A percentile compares a stretch with the other conserved stretches of the same genome.
These are phyloP conservation scores for Globisporangium okanoganense DNA, from an alignment of 352 stramenopile genomes.

Conservation along the genomic window DNA sequence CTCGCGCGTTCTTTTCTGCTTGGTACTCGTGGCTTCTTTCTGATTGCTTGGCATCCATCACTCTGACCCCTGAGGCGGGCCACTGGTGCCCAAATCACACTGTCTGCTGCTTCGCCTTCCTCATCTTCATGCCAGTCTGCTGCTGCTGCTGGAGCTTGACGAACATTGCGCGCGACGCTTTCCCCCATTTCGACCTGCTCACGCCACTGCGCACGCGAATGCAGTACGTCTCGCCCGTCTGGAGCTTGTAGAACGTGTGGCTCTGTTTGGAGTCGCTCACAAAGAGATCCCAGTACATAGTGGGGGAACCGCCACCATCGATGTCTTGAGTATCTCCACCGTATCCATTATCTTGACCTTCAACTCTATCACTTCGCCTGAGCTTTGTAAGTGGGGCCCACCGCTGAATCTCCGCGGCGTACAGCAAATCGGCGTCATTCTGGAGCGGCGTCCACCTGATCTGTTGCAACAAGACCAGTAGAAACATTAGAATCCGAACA, in stretches of 20 bases:
- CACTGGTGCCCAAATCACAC: too few species aligned
- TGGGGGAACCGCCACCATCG: neutral
- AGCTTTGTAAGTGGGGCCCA: neutral
- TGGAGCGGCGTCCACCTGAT: slow-evolving; percentile 26
- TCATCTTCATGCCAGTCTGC: neutral
- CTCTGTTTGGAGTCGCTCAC: slow-evolving; percentile 18
- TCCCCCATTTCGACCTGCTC: slow-evolving; percentile 18
- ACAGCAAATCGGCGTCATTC: slow-evolving; percentile 23
- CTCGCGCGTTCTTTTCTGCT: too few species aligned
- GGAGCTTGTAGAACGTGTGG: slow-evolving; percentile 29
- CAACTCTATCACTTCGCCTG: neutral
- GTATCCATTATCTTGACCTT: neutral
- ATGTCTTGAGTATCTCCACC: neutral
- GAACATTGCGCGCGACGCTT: slow-evolving; percentile 23
- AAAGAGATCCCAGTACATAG: slow-evolving; percentile 19
- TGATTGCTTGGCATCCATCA: too few species aligned
- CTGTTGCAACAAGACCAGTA: slow-evolving; percentile 3
- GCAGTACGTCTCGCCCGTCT: slow-evolving; percentile 21
- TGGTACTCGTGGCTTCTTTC: too few species aligned
- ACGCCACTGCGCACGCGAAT: slow-evolving; percentile 29
- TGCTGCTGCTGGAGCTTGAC: slow-evolving; percentile 2
- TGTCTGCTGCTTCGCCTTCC: neutral
- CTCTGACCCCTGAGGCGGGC: too few species aligned
- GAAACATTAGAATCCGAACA: neutral
- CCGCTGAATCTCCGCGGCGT: slow-evolving; percentile 27